Conservation (phyloP, 805 yeast genomes). For the Candida cerambycidarum region DNA sequence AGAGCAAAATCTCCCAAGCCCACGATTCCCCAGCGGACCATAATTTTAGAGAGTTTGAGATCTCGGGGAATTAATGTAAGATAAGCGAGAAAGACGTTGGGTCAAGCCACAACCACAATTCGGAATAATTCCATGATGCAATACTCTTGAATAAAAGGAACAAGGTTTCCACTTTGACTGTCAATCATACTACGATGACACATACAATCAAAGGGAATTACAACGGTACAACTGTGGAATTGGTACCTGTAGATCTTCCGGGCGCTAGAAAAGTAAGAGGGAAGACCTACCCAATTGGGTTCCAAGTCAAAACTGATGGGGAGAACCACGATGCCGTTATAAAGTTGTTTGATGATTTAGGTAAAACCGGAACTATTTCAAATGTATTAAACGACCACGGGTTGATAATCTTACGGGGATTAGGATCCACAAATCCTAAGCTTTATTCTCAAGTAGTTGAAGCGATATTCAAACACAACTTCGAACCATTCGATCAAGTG, state of each 20-base stretch:
- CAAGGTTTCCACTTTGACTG: too few relatives aligned
- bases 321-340: not conserved
- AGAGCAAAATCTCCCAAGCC: not conserved
- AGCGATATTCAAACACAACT: not conserved
- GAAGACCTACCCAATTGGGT: not conserved
- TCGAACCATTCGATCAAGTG: not conserved
- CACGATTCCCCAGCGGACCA: conserved; percentile 1
- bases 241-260: not conserved
- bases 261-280: not conserved
- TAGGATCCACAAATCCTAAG: not conserved
- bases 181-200: not conserved
- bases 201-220: not conserved
- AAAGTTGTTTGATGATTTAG: not conserved
- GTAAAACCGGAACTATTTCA: not conserved
- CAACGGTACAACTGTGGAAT: not conserved
- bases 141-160: too few relatives aligned
- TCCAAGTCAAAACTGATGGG: not conserved
- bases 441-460: not conserved
- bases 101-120: not conserved
- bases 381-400: not conserved
- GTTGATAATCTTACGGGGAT: not conserved
- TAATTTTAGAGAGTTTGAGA: not conserved
- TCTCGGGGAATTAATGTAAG: too few relatives aligned
- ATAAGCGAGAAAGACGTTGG: too few relatives aligned
- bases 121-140: too few relatives aligned